Evolutionary conservation across 345 rosid genomes (phyloP).

Genomic region (Aquilaria malaccensis): DNA sequence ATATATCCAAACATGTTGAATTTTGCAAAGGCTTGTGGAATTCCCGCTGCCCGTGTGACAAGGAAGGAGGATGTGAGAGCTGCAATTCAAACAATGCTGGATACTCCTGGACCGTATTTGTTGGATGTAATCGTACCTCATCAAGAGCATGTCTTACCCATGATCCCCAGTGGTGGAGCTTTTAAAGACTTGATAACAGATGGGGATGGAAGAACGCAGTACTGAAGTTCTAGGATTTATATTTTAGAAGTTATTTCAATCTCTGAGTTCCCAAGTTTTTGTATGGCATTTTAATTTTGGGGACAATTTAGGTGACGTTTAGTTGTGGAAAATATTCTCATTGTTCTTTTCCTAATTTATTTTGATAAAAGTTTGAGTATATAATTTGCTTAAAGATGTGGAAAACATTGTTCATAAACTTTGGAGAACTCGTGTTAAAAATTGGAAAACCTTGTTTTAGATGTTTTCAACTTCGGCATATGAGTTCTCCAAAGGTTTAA

Average conservation of each 20-base stretch:
- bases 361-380: too few species aligned
- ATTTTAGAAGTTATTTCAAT: too few species aligned
- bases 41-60: conserved; percentile 80
- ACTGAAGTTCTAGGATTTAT: conserved; percentile 17
- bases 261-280: conserved; percentile 1
- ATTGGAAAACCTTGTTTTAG: too few species aligned
- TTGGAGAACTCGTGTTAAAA: too few species aligned
- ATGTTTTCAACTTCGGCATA: too few species aligned
- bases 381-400: too few species aligned
- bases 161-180: conserved; percentile 96
- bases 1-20: conserved; percentile 79
- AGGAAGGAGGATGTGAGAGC: conserved; percentile 55
- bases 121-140: conserved; percentile 93
- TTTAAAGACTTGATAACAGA: conserved; percentile 81
- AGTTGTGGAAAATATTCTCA: too few species aligned
- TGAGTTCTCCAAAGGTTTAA: too few species aligned
- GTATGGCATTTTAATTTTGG: background rate
- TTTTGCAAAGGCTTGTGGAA: conserved; percentile 82
- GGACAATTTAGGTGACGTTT: background rate
- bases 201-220: conserved; percentile 77
- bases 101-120: conserved; percentile 86
- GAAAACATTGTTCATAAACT: too few species aligned
- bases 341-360: background rate
- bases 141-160: conserved; percentile 94
- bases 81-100: conserved; percentile 79